A percentile compares a stretch with the other conserved stretches of the same genome.
These are phyloP conservation scores for Fusarium falciforme DNA, from an alignment of 2,329 filamentous ascomycete species.

Conservation along the genomic window DNA sequence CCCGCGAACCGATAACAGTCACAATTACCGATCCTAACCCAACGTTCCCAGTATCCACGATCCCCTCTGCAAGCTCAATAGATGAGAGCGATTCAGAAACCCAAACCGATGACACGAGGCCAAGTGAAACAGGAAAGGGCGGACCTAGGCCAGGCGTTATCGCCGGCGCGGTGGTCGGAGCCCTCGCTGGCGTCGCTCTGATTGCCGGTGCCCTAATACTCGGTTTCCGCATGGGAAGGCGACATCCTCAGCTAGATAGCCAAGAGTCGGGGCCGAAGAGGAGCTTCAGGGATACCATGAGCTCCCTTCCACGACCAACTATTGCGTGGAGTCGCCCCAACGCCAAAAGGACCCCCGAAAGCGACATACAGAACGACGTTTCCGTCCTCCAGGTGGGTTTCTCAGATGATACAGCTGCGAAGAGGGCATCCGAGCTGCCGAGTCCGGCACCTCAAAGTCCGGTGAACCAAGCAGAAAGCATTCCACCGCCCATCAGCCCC, in stretches of 20 bases:
- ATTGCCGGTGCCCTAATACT: not conserved
- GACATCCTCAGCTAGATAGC: not conserved
- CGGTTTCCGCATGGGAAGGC: not conserved
- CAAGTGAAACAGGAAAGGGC: not conserved
- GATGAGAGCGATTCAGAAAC: not conserved
- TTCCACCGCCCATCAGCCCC: not conserved
- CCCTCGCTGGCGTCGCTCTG: not conserved
- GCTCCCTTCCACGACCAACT: not conserved
- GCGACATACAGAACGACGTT: not conserved
- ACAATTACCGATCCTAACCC: not conserved
- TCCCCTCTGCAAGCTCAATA: not conserved
- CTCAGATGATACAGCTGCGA: not conserved
- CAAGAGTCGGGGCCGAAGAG: not conserved
- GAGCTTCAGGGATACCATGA: not conserved
- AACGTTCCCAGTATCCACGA: fast-evolving
- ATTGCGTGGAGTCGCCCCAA: not conserved
- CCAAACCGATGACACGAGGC: not conserved
- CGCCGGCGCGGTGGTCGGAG: not conserved
- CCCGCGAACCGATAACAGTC: not conserved
- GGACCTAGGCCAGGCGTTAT: not conserved
- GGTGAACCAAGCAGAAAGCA: not conserved
- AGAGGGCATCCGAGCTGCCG: not conserved
- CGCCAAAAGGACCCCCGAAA: not conserved
- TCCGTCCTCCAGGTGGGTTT: not conserved
- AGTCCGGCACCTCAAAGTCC: not conserved